Evolutionary conservation across 2,329 filamentous ascomycete genomes (phyloP).

Genomic region (Juglanconis oblonga): DNA sequence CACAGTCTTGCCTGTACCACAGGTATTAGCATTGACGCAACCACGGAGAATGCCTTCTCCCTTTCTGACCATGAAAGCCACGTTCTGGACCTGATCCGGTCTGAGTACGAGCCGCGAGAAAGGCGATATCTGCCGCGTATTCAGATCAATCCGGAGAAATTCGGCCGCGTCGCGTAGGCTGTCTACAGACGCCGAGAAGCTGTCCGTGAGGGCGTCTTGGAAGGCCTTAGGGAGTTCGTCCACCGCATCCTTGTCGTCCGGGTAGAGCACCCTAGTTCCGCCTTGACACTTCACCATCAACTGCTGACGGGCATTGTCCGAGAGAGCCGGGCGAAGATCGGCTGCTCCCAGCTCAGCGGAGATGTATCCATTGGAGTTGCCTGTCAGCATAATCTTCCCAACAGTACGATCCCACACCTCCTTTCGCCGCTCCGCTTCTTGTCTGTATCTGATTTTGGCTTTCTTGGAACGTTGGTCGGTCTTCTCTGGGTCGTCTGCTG

Average conservation of each 20-base stretch:
- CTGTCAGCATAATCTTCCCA: not conserved
- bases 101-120: not conserved
- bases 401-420: not conserved
- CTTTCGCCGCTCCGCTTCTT: too few relatives aligned
- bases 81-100: constrained; percentile 5
- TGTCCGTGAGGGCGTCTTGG: not conserved
- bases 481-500: too few relatives aligned
- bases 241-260: not conserved
- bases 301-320: not conserved
- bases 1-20: constrained; percentile 1
- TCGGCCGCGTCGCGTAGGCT: not conserved
- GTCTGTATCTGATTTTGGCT: too few relatives aligned
- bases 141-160: not conserved
- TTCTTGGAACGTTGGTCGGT: too few relatives aligned
- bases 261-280: not conserved
- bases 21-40: not conserved
- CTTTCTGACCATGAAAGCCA: constrained; percentile 7
- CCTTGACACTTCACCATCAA: not conserved
- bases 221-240: not conserved
- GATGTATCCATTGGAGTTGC: not conserved
- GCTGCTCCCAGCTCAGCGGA: not conserved
- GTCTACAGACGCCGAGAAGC: not conserved
- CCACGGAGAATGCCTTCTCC: not conserved
- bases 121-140: not conserved
- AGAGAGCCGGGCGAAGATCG: not conserved